Conservation (phyloP, 2,329 filamentous ascomycete species). For the Fusarium solani-melongenae region DNA sequence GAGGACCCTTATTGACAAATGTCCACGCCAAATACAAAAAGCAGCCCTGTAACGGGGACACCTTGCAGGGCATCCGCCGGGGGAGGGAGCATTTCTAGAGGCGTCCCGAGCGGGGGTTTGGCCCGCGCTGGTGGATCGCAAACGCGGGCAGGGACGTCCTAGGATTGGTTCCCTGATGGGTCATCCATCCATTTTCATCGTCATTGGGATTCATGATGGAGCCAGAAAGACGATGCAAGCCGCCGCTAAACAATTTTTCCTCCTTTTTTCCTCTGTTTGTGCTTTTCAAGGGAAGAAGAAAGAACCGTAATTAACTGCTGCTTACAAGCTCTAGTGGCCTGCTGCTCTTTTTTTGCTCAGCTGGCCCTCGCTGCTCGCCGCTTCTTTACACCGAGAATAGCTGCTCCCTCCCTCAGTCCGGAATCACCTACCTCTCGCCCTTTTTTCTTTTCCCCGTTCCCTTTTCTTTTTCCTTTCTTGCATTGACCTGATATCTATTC, state of each 20-base stretch:
- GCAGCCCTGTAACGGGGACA: neutral
- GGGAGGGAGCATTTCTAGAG: neutral
- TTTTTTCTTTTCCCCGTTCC: slow-evolving; percentile 20
- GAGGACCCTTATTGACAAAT: neutral
- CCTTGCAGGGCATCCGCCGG: slow-evolving; percentile 22
- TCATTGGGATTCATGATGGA: slow-evolving; percentile 43
- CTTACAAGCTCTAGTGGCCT: neutral
- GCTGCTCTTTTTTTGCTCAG: slow-evolving; percentile 4
- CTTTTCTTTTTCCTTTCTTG: slow-evolving; percentile 13
- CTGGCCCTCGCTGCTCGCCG: slow-evolving; percentile 3
- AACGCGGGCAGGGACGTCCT: slow-evolving; percentile 26
- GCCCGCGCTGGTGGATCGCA: slow-evolving; percentile 41
- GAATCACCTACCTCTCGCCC: slow-evolving; percentile 2
- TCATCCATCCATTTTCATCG: slow-evolving; percentile 39
- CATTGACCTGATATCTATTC: neutral
- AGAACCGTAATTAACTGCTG: neutral
- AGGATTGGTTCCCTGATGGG: slow-evolving; percentile 32
- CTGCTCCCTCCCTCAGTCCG: slow-evolving; percentile 3
- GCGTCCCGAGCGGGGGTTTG: slow-evolving; percentile 36
- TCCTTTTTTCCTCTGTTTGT: slow-evolving; percentile 18
- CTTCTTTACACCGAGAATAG: slow-evolving; percentile 1
- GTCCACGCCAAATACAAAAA: neutral
- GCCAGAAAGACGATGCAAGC: slow-evolving; percentile 45
- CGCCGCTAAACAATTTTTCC: slow-evolving; percentile 22
- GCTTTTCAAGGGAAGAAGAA: neutral